Conservation (phyloP, 2,329 filamentous ascomycete species). For the Colletotrichum cereale region DNA sequence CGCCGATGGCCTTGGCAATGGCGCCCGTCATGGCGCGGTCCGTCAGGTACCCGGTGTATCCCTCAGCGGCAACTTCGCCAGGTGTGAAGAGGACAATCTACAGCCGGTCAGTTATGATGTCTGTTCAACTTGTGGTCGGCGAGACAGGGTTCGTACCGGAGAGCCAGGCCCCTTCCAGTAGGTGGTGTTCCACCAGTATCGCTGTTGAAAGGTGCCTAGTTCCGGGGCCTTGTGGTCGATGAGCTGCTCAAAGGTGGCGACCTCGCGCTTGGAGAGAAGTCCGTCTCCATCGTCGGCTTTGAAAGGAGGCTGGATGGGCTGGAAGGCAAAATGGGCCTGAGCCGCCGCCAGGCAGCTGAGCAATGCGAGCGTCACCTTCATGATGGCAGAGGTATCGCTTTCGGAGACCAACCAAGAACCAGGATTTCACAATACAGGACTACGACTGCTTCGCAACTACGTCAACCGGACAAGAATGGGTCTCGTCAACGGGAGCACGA, state of each 20-base stretch:
- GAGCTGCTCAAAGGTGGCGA: conserved; percentile 61
- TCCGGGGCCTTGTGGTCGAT: conserved; percentile 69
- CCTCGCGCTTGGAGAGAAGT: conserved; percentile 22
- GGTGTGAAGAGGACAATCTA: conserved; percentile 65
- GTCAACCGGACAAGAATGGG: conserved; percentile 1
- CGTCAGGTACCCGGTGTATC: conserved; percentile 63
- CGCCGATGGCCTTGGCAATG: conserved; percentile 64
- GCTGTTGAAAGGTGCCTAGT: conserved; percentile 56
- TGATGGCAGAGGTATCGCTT: conserved; percentile 8
- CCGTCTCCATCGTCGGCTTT: conserved; percentile 18
- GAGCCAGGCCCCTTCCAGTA: conserved; percentile 67
- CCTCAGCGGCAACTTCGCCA: conserved; percentile 61
- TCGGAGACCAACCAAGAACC: background rate
- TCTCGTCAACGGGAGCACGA: background rate
- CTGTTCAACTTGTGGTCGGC: too few relatives aligned
- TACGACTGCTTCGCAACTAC: background rate
- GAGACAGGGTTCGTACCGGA: conserved; percentile 55
- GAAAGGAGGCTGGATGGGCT: conserved; percentile 28
- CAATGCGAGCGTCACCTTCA: conserved; percentile 33
- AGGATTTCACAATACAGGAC: conserved; percentile 4
- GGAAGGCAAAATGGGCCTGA: conserved; percentile 24
- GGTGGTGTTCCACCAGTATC: conserved; percentile 64
- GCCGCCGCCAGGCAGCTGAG: conserved; percentile 26
- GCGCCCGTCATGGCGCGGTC: conserved; percentile 62
- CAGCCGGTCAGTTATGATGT: conserved; percentile 6